Conservation (phyloP, 371 early-diverging fungal genomes). For the Choanephora cucurbitarum region DNA sequence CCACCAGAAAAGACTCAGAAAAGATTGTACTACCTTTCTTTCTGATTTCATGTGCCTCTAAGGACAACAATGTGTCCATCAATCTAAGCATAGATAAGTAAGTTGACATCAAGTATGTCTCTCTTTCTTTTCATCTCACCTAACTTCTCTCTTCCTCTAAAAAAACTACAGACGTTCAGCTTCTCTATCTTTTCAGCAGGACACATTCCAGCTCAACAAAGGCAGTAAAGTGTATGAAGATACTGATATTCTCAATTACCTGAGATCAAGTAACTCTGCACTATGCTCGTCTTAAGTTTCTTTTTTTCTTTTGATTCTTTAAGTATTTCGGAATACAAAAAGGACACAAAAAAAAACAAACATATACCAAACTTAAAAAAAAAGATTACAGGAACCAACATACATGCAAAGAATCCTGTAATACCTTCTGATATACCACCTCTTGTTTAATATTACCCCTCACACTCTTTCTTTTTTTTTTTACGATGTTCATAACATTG, state of each 20-base stretch:
- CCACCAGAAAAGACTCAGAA: background rate
- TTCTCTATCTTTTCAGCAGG: conserved; percentile 5
- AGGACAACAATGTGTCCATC: background rate
- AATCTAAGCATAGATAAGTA: conserved; percentile 5
- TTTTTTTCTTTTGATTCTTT: background rate
- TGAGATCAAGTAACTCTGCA: background rate
- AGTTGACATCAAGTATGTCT: background rate
- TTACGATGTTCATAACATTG: background rate
- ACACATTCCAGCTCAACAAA: background rate
- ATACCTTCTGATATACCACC: background rate
- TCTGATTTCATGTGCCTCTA: conserved; percentile 8
- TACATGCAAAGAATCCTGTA: background rate
- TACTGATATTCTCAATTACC: conserved; percentile 9
- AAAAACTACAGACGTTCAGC: conserved; percentile 9
- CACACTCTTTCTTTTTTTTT: background rate
- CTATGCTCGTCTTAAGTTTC: background rate
- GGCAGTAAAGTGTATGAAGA: conserved; percentile 11
- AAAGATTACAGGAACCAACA: background rate
- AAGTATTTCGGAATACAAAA: too few relatives aligned
- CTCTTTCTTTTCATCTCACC: too few relatives aligned
- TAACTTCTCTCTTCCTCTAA: too few relatives aligned
- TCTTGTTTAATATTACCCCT: background rate
- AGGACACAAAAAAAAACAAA: background rate
- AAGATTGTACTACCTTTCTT: conserved; percentile 22
- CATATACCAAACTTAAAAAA: background rate